A percentile compares a stretch with the other conserved stretches of the same genome.
phyloP scores from a whole-genome alignment of 192 early-diverging fungal genomes.

The Umbelopsis sp. region DNA sequence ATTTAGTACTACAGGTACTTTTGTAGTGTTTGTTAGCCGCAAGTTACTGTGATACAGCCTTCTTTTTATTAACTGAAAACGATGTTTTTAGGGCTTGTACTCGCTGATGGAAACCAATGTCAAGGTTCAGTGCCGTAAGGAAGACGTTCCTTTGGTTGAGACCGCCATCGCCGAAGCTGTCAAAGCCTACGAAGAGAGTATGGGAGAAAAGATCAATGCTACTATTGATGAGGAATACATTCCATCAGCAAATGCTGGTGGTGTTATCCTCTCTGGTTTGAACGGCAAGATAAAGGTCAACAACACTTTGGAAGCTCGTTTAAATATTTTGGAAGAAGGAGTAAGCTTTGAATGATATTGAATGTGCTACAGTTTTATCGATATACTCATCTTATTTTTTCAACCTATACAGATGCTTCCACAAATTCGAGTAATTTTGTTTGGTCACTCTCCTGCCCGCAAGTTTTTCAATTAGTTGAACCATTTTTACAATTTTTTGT shows the following conservation, averaged over 20 bases:
- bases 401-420: conserved; percentile 79
- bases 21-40: not conserved
- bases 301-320: conserved; percentile 91
- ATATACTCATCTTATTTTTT: not conserved
- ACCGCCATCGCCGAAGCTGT: conserved; percentile 52
- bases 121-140: conserved; percentile 68
- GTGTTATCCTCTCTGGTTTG: conserved; percentile 78
- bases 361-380: not conserved
- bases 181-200: conserved; percentile 58
- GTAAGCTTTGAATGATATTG: conserved; percentile 41
- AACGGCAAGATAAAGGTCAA: conserved; percentile 80
- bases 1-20: conserved; percentile 76
- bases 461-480: conserved; percentile 84
- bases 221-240: conserved; percentile 62
- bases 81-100: conserved; percentile 61
- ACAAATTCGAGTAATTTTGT: conserved; percentile 86
- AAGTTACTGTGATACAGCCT: not conserved
- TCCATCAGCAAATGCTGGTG: conserved; percentile 81
- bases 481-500: conserved; percentile 6
- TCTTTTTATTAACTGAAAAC: not conserved
- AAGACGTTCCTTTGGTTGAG: conserved; percentile 67
- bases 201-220: conserved; percentile 48
- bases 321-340: conserved; percentile 79
- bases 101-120: conserved; percentile 86
- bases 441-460: conserved; percentile 89